A percentile compares a stretch with the other conserved stretches of the same genome.
phyloP scores from a whole-genome alignment of 306 rosid species.

The Geum urbanum region DNA sequence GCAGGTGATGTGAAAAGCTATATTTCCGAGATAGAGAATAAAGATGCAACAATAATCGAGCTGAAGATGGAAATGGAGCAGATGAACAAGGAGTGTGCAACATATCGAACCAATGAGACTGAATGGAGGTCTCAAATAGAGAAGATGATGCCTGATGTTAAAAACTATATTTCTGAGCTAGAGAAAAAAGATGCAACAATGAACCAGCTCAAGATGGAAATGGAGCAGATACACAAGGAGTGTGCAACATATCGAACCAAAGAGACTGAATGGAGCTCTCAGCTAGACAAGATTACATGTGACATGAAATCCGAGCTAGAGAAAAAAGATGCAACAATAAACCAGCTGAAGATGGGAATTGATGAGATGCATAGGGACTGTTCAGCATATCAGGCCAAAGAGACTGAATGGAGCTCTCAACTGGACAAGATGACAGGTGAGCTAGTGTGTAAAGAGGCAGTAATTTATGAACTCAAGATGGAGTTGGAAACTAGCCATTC shows the following conservation, averaged over 20 bases:
- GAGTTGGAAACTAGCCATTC: slow-evolving; percentile 49
- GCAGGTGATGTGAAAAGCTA: neutral
- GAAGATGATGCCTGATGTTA: neutral
- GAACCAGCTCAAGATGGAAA: slow-evolving; percentile 44
- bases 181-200: slow-evolving; percentile 26
- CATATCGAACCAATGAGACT: neutral
- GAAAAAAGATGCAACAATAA: slow-evolving; percentile 12
- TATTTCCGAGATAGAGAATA: slow-evolving; percentile 9
- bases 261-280: slow-evolving; percentile 53
- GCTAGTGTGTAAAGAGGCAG: slow-evolving; percentile 17
- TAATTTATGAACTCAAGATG: slow-evolving; percentile 21
- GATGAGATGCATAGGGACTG: slow-evolving; percentile 51
- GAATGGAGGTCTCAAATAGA: neutral
- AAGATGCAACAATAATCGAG: slow-evolving; percentile 25
- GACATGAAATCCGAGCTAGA: slow-evolving; percentile 12
- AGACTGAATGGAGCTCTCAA: slow-evolving; percentile 47
- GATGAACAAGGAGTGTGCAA: neutral
- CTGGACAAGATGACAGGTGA: slow-evolving; percentile 29
- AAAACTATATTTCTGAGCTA: neutral
- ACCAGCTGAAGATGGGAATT: slow-evolving; percentile 20
- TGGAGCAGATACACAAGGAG: slow-evolving; percentile 49
- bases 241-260: slow-evolving; percentile 38
- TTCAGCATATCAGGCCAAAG: slow-evolving; percentile 42
- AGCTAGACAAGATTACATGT: slow-evolving; percentile 28
- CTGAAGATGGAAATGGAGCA: slow-evolving; percentile 45